Evolutionary conservation across 805 yeast genomes (phyloP), one percentile per base, ranked within the genome.

Genomic region (Monosporozyma aerobia): DNA sequence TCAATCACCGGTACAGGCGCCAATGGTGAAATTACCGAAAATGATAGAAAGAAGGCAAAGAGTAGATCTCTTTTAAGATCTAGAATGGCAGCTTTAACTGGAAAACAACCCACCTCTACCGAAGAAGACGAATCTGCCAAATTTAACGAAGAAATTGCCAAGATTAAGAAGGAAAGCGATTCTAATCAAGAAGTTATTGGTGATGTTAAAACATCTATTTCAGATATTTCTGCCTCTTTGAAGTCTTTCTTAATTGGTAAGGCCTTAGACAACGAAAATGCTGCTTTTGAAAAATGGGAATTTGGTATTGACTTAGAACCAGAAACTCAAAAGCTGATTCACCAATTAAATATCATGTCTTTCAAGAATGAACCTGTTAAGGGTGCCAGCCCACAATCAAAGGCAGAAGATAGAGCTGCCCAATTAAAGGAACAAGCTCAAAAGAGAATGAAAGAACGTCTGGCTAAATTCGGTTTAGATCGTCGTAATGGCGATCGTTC

Each of bases 51-150:
- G 57, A 85, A 86, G 60, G 94, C 92, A 41, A 83, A 79, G 59
- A 83, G 87, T 44, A 85, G 86, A 63, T 95, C 92, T 43, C 71
- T 82, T 53, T 74, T 94, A 59, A 82, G 83, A 57, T 87, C 90
- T 49, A 79, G 96, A 59, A 90, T 92, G 95, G 95, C 96, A 30
- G 88, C 92, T 3, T 77, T 92, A 61, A 90, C 97, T 3, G 62
- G 62, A 13, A 52, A 52, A 35, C 47, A 49, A 16, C 32, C 32
- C 2, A 56, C 40, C 3, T 14, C 53, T 4, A 25, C 27, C 7
- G 52, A 53, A n/a, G 40, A 32, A 29, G 41, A 47, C 35, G 53
- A 50, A 22, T 50, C 57, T 33, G 51, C 49, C 10, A 44, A 40
- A 16, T 43, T 51, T 44, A 8, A 44, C 44, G 77, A 75, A 54